phyloP scores from a whole-genome alignment of 2,329 filamentous ascomycete genomes.

The Xylaria sp. region DNA sequence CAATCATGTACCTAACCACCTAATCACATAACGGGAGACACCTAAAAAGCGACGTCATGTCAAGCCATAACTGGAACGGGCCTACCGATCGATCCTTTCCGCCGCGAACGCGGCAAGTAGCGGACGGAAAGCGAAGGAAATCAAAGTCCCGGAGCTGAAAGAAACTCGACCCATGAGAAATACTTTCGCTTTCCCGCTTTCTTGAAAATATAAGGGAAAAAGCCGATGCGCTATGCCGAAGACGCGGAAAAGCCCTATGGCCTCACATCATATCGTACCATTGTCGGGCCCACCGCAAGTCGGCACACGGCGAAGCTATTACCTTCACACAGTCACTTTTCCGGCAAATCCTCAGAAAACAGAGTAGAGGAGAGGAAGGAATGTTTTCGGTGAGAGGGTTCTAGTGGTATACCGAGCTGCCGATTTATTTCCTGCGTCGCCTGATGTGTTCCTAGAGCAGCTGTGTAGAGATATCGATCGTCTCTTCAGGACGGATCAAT shows the following conservation, averaged over 20 bases:
- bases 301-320: background rate
- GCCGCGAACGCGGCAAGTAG: background rate
- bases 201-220: no score
- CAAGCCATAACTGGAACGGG: background rate
- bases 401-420: background rate
- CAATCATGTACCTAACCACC: background rate
- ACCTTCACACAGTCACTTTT: background rate
- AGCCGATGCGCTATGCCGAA: slow-evolving; percentile 10
- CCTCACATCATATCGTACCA: slow-evolving; percentile 13
- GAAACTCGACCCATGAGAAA: background rate
- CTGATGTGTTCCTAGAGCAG: background rate
- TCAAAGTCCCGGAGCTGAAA: background rate
- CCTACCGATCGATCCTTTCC: background rate
- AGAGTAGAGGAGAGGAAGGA: background rate
- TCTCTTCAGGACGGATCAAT: background rate
- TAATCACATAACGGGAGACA: background rate
- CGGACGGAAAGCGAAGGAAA: background rate
- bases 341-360: background rate
- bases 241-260: background rate
- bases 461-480: background rate
- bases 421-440: background rate
- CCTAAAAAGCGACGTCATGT: background rate
- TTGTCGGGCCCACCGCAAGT: slow-evolving; percentile 1
- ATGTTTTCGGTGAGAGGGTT: background rate
- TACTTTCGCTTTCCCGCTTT: background rate